Evolutionary conservation across 306 rosid genomes (phyloP), one percentile per base, ranked within the genome.

Genomic region (Casuarina glauca): DNA sequence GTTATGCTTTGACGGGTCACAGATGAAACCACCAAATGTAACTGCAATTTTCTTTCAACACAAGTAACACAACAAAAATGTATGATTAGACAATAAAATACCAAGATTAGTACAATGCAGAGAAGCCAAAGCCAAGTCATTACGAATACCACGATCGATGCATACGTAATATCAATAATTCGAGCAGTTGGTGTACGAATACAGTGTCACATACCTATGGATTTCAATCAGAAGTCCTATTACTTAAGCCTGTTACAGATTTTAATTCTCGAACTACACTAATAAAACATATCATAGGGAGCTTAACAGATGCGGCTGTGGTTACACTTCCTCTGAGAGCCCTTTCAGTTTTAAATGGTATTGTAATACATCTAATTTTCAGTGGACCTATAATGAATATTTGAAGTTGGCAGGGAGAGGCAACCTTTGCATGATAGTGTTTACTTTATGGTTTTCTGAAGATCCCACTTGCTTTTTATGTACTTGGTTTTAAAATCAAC

Each of bases 121-220:
- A 78, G 52, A 83, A 81, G 77, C 53, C 52, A 76, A 58, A 63
- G 66, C 53, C 74, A 73, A 6, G 7, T 52, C 35, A 62, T 41
- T 11, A 66, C 78, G 55, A 80, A 81, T 87, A 94, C 97, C 98
- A 92, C 92, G 86, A 90, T 72, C 98, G 96, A 94, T 6, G 97
- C 97, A 73, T 89, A 91, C 41, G 94, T 90, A 63, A 94, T 92
- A 87, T 92, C 98, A 76, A 92, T 89, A 69, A 97, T 88, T 83
- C 97, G 97, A 84, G 98, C 98, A 10, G 98, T 92, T 87, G 97
- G 93, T 54, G 98, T 92, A 94, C 98, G 81, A 94, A 94, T 72
- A 86, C 98, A 52, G 97, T 94, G 86, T 93, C 97, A 84, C 96
- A 94, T 77, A 97, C 98, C 98, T 92, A 85, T 3, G 85, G 86